phyloP scores from a whole-genome alignment of 2,329 filamentous ascomycete species.

The Blastomyces gilchristii region DNA sequence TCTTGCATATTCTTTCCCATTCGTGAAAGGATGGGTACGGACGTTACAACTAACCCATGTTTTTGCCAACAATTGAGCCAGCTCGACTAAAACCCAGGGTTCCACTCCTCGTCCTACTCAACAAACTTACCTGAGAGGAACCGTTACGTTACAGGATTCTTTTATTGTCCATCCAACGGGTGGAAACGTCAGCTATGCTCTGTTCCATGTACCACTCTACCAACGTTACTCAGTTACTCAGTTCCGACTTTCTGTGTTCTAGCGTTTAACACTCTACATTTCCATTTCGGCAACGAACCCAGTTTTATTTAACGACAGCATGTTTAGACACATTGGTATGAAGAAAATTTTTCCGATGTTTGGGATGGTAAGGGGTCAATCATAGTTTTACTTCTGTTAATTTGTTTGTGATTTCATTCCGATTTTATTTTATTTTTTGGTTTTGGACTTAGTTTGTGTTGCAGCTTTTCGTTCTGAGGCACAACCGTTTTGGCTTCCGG shows the following conservation, averaged over 20 bases:
- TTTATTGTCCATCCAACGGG: background rate
- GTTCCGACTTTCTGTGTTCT: background rate
- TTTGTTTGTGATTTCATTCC: background rate
- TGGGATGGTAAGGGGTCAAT: background rate
- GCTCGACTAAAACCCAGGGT: background rate
- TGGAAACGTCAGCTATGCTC: background rate
- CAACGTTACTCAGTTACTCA: background rate
- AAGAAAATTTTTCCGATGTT: background rate
- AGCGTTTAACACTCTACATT: background rate
- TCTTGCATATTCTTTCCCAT: background rate
- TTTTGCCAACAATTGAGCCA: background rate
- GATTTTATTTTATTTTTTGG: background rate
- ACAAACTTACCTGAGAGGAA: background rate
- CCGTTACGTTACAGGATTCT: background rate
- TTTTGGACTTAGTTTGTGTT: background rate
- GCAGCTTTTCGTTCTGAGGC: background rate
- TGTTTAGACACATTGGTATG: background rate
- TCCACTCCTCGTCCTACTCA: background rate
- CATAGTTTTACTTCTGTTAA: background rate
- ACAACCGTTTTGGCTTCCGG: background rate
- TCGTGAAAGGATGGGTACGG: background rate
- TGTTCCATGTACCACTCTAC: constrained; percentile 3
- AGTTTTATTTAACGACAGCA: constrained; percentile 1
- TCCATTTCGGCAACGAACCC: constrained; percentile 4
- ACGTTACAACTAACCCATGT: background rate